Evolutionary conservation across 129 eudicot genomes (phyloP).

Genomic region (Rutidosis leptorrhynchoides): DNA sequence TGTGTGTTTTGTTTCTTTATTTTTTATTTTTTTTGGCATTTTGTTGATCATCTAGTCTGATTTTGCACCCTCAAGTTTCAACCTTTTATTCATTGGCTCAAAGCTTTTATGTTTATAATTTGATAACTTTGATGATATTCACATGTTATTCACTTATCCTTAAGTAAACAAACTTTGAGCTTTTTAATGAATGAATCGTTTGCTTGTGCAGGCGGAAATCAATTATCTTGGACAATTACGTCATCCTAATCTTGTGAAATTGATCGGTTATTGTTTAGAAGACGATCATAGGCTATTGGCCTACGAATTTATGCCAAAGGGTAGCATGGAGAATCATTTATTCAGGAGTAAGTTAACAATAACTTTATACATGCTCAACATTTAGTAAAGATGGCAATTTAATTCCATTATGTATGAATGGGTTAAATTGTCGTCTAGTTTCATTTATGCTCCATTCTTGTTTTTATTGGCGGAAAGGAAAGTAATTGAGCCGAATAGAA

Average conservation of each 20-base stretch:
- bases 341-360: conserved; percentile 66
- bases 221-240: conserved; percentile 78
- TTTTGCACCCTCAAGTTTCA: not conserved
- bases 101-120: not conserved
- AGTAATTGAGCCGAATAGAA: too few relatives aligned
- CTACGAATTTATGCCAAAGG: conserved; percentile 92
- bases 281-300: conserved; percentile 89
- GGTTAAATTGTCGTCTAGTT: too few relatives aligned
- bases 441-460: too few relatives aligned
- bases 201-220: conserved; percentile 69
- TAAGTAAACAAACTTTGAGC: conserved; percentile 12
- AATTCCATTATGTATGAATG: too few relatives aligned
- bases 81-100: not conserved
- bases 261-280: conserved; percentile 83
- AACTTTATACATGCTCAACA: too few relatives aligned
- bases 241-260: conserved; percentile 84
- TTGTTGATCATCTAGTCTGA: too few relatives aligned
- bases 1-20: too few relatives aligned
- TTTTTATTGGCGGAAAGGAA: too few relatives aligned
- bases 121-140: conserved; percentile 4
- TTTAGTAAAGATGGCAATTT: too few relatives aligned
- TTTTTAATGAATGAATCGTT: conserved; percentile 21
- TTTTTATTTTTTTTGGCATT: too few relatives aligned
- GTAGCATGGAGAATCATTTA: conserved; percentile 93
- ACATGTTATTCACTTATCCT: conserved; percentile 9